A percentile compares a stretch with the other conserved stretches of the same genome.
Evolutionary conservation across 2,329 filamentous ascomycete genomes (phyloP).

Genomic region (Coleophoma cylindrospora): DNA sequence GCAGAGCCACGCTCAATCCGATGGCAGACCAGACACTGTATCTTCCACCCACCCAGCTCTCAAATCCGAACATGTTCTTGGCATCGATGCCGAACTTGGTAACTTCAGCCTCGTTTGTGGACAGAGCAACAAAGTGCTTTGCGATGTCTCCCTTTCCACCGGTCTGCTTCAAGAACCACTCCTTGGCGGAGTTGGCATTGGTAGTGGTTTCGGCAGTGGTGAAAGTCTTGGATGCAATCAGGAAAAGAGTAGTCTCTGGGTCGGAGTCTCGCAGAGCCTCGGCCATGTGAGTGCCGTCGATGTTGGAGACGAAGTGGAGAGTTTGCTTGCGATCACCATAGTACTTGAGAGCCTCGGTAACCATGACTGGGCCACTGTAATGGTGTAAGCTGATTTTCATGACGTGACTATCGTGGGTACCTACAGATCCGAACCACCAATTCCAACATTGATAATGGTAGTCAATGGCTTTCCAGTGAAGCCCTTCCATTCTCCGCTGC

Average conservation of each 20-base stretch:
- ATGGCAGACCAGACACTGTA: constrained; percentile 99
- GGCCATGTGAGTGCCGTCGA: constrained; percentile 95
- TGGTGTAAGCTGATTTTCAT: constrained; percentile 15
- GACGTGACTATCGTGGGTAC: constrained; percentile 29
- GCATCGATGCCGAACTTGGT: constrained; percentile 98
- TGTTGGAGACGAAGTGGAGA: constrained; percentile 98
- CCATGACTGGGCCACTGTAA: constrained; percentile 89
- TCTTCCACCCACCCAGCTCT: constrained; percentile 95
- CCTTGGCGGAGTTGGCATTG: constrained; percentile 95
- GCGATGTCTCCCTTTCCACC: constrained; percentile 78
- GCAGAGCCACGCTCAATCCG: constrained; percentile 86
- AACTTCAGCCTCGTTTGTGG: constrained; percentile 91
- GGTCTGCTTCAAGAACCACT: constrained; percentile 87
- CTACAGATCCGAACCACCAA: constrained; percentile 96
- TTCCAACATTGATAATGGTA: constrained; percentile 95
- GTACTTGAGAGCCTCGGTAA: constrained; percentile 93
- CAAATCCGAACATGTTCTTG: constrained; percentile 99
- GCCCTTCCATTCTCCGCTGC: constrained; percentile 94
- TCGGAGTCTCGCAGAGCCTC: constrained; percentile 86
- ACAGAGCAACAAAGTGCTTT: constrained; percentile 98
- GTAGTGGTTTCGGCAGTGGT: constrained; percentile 96
- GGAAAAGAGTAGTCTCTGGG: constrained; percentile 97
- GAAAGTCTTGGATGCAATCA: constrained; percentile 98
- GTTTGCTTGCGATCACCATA: constrained; percentile 84
- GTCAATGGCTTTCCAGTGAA: constrained; percentile 96